A percentile compares a stretch with the other conserved stretches of the same genome.
phyloP scores from a whole-genome alignment of 2,329 filamentous ascomycete species.

The Ceratocystis colombiana region DNA sequence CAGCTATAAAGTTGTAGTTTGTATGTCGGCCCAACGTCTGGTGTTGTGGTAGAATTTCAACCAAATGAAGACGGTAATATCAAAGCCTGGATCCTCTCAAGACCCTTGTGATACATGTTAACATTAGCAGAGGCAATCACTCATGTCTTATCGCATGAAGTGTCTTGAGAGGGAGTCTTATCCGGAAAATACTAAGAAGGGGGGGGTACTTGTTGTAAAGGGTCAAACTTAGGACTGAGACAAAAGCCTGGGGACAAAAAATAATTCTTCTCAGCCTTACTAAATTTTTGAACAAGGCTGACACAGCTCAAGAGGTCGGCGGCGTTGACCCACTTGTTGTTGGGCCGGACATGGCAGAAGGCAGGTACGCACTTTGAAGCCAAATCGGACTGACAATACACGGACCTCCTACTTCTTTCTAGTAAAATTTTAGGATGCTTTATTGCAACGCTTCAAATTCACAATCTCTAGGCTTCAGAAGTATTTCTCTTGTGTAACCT shows the following conservation, averaged over 20 bases:
- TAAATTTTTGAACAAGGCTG: conserved; percentile 12
- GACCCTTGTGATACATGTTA: conserved; percentile 4
- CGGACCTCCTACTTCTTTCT: too few species aligned
- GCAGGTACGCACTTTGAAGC: not conserved
- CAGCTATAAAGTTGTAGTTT: not conserved
- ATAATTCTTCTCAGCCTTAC: conserved; percentile 13
- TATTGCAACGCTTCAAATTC: too few species aligned
- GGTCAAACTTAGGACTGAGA: not conserved
- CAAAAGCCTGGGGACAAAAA: not conserved
- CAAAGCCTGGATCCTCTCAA: not conserved
- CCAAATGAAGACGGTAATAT: conserved; percentile 10
- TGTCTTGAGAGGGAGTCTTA: not conserved
- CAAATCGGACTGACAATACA: too few species aligned
- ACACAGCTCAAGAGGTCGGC: not conserved
- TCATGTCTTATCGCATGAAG: not conserved
- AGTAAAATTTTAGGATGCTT: too few species aligned
- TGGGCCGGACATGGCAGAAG: not conserved
- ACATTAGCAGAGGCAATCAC: not conserved
- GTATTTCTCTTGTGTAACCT: too few species aligned
- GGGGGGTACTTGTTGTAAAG: not conserved
- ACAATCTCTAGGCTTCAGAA: too few species aligned
- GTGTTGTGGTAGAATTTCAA: not conserved
- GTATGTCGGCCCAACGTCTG: not conserved
- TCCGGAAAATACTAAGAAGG: not conserved
- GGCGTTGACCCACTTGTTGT: not conserved